Percentiles rank a stretch among this genome's conserved stretches.
These are phyloP conservation scores for Epichloe coenophiala DNA, from an alignment of 2,329 filamentous ascomycete genomes.

Conservation along the genomic window DNA sequence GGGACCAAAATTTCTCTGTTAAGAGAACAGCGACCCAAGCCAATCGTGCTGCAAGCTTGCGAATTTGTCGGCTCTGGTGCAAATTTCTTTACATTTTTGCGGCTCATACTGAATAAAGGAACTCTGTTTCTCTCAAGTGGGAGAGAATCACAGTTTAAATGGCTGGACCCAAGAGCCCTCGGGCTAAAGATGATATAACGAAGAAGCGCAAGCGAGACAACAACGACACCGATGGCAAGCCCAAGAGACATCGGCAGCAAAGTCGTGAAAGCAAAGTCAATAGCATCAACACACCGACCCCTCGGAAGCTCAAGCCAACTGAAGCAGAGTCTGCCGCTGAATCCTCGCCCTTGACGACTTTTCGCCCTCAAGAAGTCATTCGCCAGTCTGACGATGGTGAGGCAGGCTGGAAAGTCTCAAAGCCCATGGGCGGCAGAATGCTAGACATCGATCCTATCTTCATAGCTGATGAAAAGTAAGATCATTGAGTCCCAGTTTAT, in stretches of 20 bases:
- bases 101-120: not conserved
- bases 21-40: not conserved
- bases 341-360: slow-evolving; percentile 3
- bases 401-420: slow-evolving; percentile 44
- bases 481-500: not conserved
- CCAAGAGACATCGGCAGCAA: slow-evolving; percentile 27
- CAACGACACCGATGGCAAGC: slow-evolving; percentile 26
- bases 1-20: slow-evolving; percentile 26
- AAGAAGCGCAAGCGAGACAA: slow-evolving; percentile 36
- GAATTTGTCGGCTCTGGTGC: slow-evolving; percentile 3
- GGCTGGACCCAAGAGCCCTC: slow-evolving; percentile 20
- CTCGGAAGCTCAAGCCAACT: slow-evolving; percentile 1
- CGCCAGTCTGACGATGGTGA: slow-evolving; percentile 17
- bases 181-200: slow-evolving; percentile 21
- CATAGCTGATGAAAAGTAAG: slow-evolving; percentile 47
- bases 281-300: slow-evolving; percentile 6
- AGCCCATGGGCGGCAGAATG: slow-evolving; percentile 52
- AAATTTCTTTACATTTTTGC: not conserved
- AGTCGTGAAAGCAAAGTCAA: slow-evolving; percentile 16
- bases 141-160: slow-evolving; percentile 13
- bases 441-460: slow-evolving; percentile 51
- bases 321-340: slow-evolving; percentile 3
- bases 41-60: not conserved
- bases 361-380: slow-evolving; percentile 13
- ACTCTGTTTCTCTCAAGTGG: not conserved